A percentile compares a stretch with the other conserved stretches of the same genome.
Evolutionary conservation across 2,329 filamentous ascomycete species (phyloP).

Genomic region (Diplodia sapinea): DNA sequence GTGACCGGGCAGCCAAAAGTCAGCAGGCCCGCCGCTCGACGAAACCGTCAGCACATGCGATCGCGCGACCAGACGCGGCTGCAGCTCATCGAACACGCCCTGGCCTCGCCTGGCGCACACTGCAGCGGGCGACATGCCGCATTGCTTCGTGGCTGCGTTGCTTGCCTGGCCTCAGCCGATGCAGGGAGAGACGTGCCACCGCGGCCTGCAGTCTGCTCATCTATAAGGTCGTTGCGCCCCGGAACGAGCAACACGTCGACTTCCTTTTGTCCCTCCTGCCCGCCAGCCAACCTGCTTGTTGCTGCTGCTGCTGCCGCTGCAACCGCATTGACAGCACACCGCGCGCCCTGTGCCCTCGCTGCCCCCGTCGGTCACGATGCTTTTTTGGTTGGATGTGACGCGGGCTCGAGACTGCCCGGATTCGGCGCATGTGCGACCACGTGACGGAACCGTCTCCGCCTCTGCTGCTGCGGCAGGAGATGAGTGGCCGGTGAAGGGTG

Average conservation of each 20-base stretch:
- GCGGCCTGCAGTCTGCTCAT: slow-evolving; percentile 11
- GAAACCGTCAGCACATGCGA: slow-evolving; percentile 22
- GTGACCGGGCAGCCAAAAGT: slow-evolving; percentile 10
- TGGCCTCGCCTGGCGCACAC: background rate
- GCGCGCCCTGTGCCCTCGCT: slow-evolving; percentile 4
- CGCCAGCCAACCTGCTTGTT: background rate
- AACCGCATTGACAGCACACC: slow-evolving; percentile 13
- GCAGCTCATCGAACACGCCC: background rate
- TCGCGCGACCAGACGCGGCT: slow-evolving; percentile 10
- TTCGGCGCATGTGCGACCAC: slow-evolving; percentile 14
- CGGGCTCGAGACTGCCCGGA: background rate
- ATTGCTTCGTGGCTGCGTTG: slow-evolving; percentile 17
- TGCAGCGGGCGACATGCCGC: slow-evolving; percentile 4
- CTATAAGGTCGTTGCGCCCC: slow-evolving; percentile 26
- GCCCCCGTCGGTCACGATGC: too few relatives aligned
- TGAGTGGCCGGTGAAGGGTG: background rate
- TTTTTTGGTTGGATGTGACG: background rate
- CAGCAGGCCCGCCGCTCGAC: slow-evolving; percentile 14
- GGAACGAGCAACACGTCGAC: slow-evolving; percentile 21
- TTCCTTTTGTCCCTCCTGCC: slow-evolving; percentile 21
- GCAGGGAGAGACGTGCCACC: slow-evolving; percentile 17
- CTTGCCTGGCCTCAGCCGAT: background rate
- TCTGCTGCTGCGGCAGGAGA: background rate
- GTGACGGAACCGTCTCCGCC: background rate
- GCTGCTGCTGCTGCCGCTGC: background rate